These are phyloP conservation scores for Ambrosia trifida DNA, from an alignment of 129 eudicot species.

Conservation along the genomic window DNA sequence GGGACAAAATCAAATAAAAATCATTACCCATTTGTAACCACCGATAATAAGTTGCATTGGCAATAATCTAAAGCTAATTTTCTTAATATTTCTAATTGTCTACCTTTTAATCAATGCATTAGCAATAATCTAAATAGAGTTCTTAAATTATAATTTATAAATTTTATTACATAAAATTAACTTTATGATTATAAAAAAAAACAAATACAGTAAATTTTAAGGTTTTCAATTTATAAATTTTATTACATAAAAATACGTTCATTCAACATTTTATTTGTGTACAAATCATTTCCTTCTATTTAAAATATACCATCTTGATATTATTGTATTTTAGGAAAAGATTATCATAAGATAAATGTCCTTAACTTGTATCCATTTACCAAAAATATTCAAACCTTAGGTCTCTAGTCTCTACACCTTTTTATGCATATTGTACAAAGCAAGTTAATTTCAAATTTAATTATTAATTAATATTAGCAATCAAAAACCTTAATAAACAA, in stretches of 20 bases:
- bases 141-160: too few relatives aligned
- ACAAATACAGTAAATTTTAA: too few relatives aligned
- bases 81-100: not conserved
- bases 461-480: too few relatives aligned
- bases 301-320: not conserved
- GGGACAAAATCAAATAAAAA: conserved; percentile 4
- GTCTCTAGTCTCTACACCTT: not conserved
- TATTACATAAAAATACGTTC: too few relatives aligned
- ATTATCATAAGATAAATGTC: not conserved
- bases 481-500: too few relatives aligned
- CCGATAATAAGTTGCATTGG: not conserved
- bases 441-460: not conserved
- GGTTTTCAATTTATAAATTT: too few relatives aligned
- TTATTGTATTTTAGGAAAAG: not conserved
- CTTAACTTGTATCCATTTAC: not conserved
- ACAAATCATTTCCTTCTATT: not conserved
- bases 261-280: not conserved
- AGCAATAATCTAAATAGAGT: not conserved
- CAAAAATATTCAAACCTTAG: not conserved
- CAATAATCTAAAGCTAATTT: not conserved
- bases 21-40: not conserved
- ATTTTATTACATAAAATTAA: too few relatives aligned
- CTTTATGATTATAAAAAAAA: too few relatives aligned
- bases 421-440: not conserved
- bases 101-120: conserved; percentile 9